These are phyloP conservation scores for Ophiostoma montium DNA, from an alignment of 2,329 filamentous ascomycete genomes.

Conservation along the genomic window DNA sequence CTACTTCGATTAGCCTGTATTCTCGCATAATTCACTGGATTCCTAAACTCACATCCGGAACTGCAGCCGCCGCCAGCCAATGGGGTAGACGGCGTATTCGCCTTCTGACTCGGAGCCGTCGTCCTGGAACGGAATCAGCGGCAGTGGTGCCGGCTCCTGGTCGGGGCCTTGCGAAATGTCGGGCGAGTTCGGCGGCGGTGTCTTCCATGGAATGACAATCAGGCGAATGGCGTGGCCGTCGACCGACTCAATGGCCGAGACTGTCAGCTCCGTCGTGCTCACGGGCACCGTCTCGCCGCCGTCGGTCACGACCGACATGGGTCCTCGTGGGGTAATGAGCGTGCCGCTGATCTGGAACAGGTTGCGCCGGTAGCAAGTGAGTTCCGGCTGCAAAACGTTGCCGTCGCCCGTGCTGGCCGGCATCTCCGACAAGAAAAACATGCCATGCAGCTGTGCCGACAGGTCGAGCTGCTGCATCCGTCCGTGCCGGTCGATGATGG, in stretches of 20 bases:
- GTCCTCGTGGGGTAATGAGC: constrained; percentile 62
- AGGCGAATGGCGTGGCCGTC: constrained; percentile 85
- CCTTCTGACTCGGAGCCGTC: constrained; percentile 46
- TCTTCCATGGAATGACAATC: constrained; percentile 97
- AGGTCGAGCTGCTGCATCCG: constrained; percentile 47
- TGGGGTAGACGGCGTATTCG: constrained; percentile 80
- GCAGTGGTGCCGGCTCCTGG: constrained; percentile 74
- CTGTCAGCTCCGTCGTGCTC: constrained; percentile 67
- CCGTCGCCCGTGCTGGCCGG: constrained; percentile 48
- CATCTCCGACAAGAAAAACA: constrained; percentile 79
- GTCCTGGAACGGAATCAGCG: constrained; percentile 54
- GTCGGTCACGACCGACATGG: constrained; percentile 70
- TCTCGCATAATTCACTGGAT: too few species aligned
- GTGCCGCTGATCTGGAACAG: constrained; percentile 92
- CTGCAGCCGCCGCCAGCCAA: constrained; percentile 86
- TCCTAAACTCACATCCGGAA: constrained; percentile 64
- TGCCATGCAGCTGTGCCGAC: constrained; percentile 66
- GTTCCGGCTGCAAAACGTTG: constrained; percentile 53
- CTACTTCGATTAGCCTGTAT: constrained; percentile 23
- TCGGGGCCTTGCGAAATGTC: constrained; percentile 52
- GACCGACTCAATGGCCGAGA: constrained; percentile 88
- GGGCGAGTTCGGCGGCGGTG: constrained; percentile 66
- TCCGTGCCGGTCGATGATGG: constrained; percentile 44
- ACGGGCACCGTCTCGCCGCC: constrained; percentile 75
- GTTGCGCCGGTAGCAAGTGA: constrained; percentile 93